These are phyloP conservation scores for Metschnikowia dekortorum DNA, from an alignment of 805 yeast species.

Conservation along the genomic window DNA sequence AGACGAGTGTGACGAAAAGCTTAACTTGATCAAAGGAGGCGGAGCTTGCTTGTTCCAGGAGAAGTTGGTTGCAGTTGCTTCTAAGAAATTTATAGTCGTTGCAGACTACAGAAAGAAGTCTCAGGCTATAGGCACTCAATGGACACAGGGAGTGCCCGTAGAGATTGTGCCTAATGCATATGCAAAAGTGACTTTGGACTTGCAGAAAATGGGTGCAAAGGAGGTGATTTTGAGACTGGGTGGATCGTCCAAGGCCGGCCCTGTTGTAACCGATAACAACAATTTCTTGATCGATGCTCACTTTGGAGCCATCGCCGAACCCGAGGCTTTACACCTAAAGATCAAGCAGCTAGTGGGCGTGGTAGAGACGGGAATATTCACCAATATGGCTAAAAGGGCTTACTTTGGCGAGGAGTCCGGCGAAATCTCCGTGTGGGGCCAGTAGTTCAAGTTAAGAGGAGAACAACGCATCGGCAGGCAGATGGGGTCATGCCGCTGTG, in stretches of 20 bases:
- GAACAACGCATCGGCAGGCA: too few species aligned
- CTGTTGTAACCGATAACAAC: constrained; percentile 92
- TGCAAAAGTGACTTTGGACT: constrained; percentile 65
- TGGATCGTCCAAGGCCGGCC: constrained; percentile 92
- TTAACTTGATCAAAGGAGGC: constrained; percentile 95
- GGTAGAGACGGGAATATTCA: constrained; percentile 92
- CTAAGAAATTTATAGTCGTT: constrained; percentile 74
- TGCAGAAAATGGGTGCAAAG: constrained; percentile 60
- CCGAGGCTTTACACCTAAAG: constrained; percentile 50
- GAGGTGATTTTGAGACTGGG: constrained; percentile 74
- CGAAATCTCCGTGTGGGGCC: constrained; percentile 20
- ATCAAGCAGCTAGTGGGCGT: constrained; percentile 85
- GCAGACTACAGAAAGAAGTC: constrained; percentile 91
- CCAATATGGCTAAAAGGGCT: constrained; percentile 67
- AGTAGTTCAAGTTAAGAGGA: not conserved
- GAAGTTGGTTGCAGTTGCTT: constrained; percentile 81
- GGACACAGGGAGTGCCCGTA: constrained; percentile 92
- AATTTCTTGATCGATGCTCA: constrained; percentile 91
- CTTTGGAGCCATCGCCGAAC: constrained; percentile 67
- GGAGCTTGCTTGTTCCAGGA: constrained; percentile 98
- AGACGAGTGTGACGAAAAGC: constrained; percentile 80
- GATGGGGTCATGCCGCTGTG: too few species aligned
- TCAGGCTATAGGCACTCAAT: constrained; percentile 64
- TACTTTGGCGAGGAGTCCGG: constrained; percentile 91
- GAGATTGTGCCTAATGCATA: constrained; percentile 91